A percentile compares a stretch with the other conserved stretches of the same genome.
phyloP scores from a whole-genome alignment of 495 filamentous ascomycete genomes.

The Margaritispora aquatica region DNA sequence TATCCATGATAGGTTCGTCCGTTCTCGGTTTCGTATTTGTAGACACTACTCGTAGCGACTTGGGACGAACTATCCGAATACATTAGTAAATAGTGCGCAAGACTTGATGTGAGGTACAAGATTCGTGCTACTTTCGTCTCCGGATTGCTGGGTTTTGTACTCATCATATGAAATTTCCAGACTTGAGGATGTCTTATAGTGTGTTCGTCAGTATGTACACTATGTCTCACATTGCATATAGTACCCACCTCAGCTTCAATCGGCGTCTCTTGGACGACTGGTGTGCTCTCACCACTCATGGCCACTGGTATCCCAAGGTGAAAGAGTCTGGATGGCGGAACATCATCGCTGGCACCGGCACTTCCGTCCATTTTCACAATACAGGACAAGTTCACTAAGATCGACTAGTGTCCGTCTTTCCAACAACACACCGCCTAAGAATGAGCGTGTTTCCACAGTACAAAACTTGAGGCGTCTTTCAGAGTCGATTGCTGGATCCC shows the following conservation, averaged over 20 bases:
- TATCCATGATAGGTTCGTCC: slow-evolving; percentile 59
- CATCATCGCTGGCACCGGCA: neutral
- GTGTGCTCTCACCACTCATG: neutral
- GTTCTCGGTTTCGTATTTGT: slow-evolving; percentile 48
- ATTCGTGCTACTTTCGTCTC: slow-evolving; percentile 15
- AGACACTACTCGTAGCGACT: slow-evolving; percentile 31
- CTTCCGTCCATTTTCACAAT: neutral
- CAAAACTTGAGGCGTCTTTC: neutral
- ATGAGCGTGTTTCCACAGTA: neutral
- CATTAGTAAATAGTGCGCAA: neutral
- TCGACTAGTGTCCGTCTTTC: too few species aligned
- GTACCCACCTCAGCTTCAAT: slow-evolving; percentile 11
- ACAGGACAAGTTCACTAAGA: neutral
- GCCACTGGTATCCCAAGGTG: neutral
- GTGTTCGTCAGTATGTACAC: neutral
- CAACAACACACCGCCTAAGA: neutral
- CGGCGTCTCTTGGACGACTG: neutral
- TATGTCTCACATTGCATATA: neutral
- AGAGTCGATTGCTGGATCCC: neutral
- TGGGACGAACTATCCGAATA: slow-evolving; percentile 3
- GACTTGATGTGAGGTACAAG: neutral
- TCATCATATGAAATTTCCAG: neutral
- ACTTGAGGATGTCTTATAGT: neutral
- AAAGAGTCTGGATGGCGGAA: neutral
- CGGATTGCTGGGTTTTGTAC: slow-evolving; percentile 6